These are phyloP conservation scores for Lentinula detonsa DNA, from an alignment of 768 basidiomycete species.

Conservation along the genomic window DNA sequence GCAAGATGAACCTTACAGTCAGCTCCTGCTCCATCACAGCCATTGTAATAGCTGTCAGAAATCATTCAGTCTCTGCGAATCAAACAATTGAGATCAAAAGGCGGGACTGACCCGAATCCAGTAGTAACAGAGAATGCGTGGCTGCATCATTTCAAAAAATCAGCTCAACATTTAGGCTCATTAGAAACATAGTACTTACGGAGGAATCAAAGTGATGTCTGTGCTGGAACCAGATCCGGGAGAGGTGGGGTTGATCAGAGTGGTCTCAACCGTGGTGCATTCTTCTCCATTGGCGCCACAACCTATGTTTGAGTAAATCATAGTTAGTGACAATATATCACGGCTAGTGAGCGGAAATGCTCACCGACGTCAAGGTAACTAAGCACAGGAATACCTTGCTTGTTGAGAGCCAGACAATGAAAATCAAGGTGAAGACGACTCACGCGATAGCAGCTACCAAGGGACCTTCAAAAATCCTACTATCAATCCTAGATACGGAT, in stretches of 20 bases:
- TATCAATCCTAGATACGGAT: background rate
- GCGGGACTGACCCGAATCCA: constrained; percentile 23
- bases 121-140: constrained; percentile 28
- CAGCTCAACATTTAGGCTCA: background rate
- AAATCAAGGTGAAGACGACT: constrained; percentile 1
- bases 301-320: constrained; percentile 11
- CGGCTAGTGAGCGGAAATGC: background rate
- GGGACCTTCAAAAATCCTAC: constrained; percentile 11
- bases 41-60: constrained; percentile 18
- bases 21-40: constrained; percentile 20
- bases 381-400: background rate
- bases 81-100: background rate
- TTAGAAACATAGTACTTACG: constrained; percentile 15
- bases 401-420: too few species aligned
- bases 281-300: constrained; percentile 31
- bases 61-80: background rate
- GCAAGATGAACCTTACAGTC: constrained; percentile 18
- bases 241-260: constrained; percentile 24
- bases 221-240: constrained; percentile 28
- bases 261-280: constrained; percentile 29
- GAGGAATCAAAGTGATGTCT: constrained; percentile 27
- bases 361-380: constrained; percentile 6
- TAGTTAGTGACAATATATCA: background rate
- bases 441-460: constrained; percentile 24
- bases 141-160: constrained; percentile 8